Conservation (phyloP, 495 filamentous ascomycete species). For the Penicillium argentinense region DNA sequence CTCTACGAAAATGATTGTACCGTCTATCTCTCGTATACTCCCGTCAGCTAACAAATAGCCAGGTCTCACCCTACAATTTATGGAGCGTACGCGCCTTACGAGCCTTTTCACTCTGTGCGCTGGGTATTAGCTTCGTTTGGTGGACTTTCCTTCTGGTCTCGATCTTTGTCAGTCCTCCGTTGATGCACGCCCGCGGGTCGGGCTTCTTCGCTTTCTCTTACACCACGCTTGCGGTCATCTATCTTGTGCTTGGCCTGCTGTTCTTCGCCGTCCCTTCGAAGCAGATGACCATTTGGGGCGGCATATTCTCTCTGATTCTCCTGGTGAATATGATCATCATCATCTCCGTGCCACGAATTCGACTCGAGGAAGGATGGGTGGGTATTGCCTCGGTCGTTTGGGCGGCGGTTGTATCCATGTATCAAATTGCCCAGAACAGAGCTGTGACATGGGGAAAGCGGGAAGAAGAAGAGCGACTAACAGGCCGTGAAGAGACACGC, state of each 20-base stretch:
- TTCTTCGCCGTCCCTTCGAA: constrained; percentile 86
- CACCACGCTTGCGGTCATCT: constrained; percentile 68
- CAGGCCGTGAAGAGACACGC: constrained; percentile 83
- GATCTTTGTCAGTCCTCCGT: constrained; percentile 83
- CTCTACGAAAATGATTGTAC: neutral
- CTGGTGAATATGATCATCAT: constrained; percentile 79
- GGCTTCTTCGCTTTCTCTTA: constrained; percentile 89
- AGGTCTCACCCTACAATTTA: constrained; percentile 95
- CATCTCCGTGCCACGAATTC: constrained; percentile 64
- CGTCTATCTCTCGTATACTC: constrained; percentile 18
- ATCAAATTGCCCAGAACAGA: constrained; percentile 62
- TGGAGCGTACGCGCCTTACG: constrained; percentile 81
- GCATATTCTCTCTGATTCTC: constrained; percentile 68
- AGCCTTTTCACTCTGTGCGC: constrained; percentile 69
- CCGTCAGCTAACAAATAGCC: neutral
- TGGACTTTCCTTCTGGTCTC: constrained; percentile 85
- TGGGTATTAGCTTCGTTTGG: constrained; percentile 78
- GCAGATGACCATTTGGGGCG: constrained; percentile 65
- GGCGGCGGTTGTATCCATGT: constrained; percentile 63
- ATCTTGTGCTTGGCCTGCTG: constrained; percentile 71
- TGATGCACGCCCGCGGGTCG: constrained; percentile 79
- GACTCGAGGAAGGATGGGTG: constrained; percentile 85
- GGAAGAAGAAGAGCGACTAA: constrained; percentile 90
- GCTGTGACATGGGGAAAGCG: constrained; percentile 85
- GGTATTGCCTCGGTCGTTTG: constrained; percentile 83